Percentiles rank a stretch among this genome's conserved stretches.
Conservation (phyloP, 2,329 filamentous ascomycete genomes). For the Paraphaeosphaeria sporulosa region DNA sequence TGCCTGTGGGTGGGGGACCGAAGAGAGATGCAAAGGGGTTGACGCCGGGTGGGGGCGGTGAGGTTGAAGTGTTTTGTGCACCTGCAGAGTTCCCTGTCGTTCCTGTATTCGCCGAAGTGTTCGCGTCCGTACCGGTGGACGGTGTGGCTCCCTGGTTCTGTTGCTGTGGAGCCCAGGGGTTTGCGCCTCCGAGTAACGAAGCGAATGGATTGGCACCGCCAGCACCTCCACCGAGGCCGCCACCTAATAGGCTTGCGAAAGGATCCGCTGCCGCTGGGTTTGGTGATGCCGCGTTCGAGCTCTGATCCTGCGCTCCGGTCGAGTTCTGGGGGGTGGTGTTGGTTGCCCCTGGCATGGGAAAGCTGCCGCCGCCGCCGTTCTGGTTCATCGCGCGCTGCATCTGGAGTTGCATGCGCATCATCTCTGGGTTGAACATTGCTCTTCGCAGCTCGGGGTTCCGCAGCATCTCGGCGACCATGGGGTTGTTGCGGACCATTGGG, state of each 20-base stretch:
- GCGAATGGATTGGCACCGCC: conserved; percentile 55
- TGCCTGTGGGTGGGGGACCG: conserved; percentile 33
- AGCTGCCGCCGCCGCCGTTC: conserved; percentile 62
- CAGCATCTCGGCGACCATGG: conserved; percentile 85
- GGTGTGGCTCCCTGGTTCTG: conserved; percentile 27
- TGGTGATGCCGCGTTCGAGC: conserved; percentile 32
- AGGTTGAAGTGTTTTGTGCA: conserved; percentile 28
- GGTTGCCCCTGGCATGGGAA: conserved; percentile 90
- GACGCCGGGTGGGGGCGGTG: conserved; percentile 33
- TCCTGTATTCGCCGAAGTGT: conserved; percentile 14
- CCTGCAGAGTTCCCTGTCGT: conserved; percentile 22
- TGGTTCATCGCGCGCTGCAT: conserved; percentile 74
- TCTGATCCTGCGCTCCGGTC: conserved; percentile 49
- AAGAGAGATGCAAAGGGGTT: conserved; percentile 62
- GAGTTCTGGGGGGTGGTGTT: conserved; percentile 74
- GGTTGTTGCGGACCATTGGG: conserved; percentile 81
- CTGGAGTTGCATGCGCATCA: conserved; percentile 80
- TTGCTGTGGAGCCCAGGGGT: conserved; percentile 44
- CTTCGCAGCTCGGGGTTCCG: conserved; percentile 86
- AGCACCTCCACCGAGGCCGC: conserved; percentile 31
- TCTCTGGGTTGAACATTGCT: conserved; percentile 91
- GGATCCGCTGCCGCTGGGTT: conserved; percentile 53
- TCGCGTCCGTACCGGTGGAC: conserved; percentile 35
- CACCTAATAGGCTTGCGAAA: conserved; percentile 53
- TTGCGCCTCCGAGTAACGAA: conserved; percentile 59